phyloP scores from a whole-genome alignment of 208 protist species.

The Porcisia hertigi region DNA sequence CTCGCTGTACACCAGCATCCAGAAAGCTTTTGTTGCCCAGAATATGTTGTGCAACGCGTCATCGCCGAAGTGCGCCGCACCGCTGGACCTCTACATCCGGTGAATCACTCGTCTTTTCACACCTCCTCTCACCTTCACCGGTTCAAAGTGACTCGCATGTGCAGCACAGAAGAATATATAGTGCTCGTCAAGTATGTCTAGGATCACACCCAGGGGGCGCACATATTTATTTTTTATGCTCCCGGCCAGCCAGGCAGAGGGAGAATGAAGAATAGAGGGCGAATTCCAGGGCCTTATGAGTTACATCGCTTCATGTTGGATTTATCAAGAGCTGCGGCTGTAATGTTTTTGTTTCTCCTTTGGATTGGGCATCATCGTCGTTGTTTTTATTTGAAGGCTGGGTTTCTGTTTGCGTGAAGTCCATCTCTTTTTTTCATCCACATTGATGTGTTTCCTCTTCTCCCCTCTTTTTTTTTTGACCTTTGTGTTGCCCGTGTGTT shows the following conservation, averaged over 20 bases:
- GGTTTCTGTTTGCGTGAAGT: not conserved
- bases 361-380: too few species aligned
- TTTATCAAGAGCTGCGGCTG: too few species aligned
- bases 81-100: conserved; percentile 40
- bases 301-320: not conserved
- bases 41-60: conserved; percentile 34
- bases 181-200: not conserved
- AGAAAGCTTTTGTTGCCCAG: conserved; percentile 16
- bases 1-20: conserved; percentile 37
- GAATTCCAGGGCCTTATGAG: not conserved
- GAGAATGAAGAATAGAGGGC: too few species aligned
- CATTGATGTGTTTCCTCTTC: not conserved
- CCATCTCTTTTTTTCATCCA: not conserved
- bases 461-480: not conserved
- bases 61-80: conserved; percentile 17
- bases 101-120: not conserved
- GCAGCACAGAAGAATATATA: not conserved
- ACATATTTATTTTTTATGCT: too few species aligned
- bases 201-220: too few species aligned
- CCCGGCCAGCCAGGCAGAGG: too few species aligned
- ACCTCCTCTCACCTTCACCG: not conserved
- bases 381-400: not conserved
- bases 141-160: not conserved
- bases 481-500: too few species aligned
- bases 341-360: not conserved